Base-by-base conservation (phyloP, 148 eudicot genomes). In the Nepenthes gracilis region DNA sequence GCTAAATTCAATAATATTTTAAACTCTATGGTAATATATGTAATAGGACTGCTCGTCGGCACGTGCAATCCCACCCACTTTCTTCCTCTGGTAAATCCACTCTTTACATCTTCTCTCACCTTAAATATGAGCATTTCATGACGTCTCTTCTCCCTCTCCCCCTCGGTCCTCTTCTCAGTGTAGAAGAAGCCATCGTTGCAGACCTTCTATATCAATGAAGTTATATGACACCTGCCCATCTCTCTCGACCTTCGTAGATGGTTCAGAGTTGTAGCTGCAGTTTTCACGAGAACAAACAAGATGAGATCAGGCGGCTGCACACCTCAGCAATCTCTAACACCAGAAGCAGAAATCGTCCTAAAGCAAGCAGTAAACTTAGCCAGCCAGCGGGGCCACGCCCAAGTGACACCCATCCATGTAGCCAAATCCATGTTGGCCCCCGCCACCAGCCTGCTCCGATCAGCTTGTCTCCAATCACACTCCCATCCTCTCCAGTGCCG, bases 321-420 rank as follows among this genome's bases (percentile, higher is more conserved):
- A 36, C 72, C 80, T 70, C 88, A 91, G 63, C 96, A 91, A 64
- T 80, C 93, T 40, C 84, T 91, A 47, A 76, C 96, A 1, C 33
- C 81, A 2, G 97, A 91, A 12, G 90, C 96, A 0, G 85, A 84
- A 1, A 63, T 54, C 37, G 66, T 87, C n/a, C 83, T 91, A 13
- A 87, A 85, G 47, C 96, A 91, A 70, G 90, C 96, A 0, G 75
- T 87, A 35, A 75, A 66, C 40, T 69, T 88, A 2, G 94, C 96
- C 0, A 75, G 69, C 51, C 72, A 81, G 37, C 79, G 96, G 6
- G 88, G 96, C 60, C 96, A 88, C 57, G 88, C 96, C 7, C 97
- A 88, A 52, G 96, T 88, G 8, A 88, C 97, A 5, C 96, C 97
- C 14, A 96, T 91, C 58, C 97, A 91, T 12, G 97, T 91, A 12